phyloP scores from a whole-genome alignment of 1,139 yeast genomes.

The Yamadazyma trypodendri region DNA sequence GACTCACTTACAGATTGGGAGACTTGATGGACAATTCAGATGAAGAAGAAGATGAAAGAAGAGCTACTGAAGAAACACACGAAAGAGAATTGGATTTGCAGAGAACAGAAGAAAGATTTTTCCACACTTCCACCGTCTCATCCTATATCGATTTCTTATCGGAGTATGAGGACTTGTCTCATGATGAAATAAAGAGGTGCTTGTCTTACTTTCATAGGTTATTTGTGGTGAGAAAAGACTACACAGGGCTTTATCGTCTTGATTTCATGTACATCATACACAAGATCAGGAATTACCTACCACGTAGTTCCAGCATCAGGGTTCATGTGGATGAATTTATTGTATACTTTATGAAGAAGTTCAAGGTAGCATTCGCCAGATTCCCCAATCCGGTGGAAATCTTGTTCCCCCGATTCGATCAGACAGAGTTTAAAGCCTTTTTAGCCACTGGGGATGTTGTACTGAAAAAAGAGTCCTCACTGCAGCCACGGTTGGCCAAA shows the following conservation, averaged over 20 bases:
- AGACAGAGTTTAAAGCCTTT: slow-evolving; percentile 34
- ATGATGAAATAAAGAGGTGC: slow-evolving; percentile 60
- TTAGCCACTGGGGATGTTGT: slow-evolving; percentile 53
- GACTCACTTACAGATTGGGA: slow-evolving; percentile 14
- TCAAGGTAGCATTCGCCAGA: slow-evolving; percentile 48
- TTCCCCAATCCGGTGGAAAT: slow-evolving; percentile 68
- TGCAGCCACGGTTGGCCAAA: slow-evolving; percentile 29
- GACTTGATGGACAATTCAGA: slow-evolving; percentile 44
- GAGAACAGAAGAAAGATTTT: slow-evolving; percentile 39
- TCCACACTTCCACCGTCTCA: slow-evolving; percentile 44
- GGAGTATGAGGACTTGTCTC: slow-evolving; percentile 61
- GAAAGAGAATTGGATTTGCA: slow-evolving; percentile 54
- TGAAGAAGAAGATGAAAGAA: slow-evolving; percentile 46
- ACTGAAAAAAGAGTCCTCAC: slow-evolving; percentile 18
- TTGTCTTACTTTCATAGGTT: slow-evolving; percentile 71
- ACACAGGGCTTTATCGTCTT: slow-evolving; percentile 63
- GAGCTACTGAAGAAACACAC: slow-evolving; percentile 34
- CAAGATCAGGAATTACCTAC: slow-evolving; percentile 30
- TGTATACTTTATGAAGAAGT: slow-evolving; percentile 62
- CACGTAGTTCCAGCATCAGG: slow-evolving; percentile 41
- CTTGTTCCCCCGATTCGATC: slow-evolving; percentile 62
- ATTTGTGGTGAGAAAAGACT: slow-evolving; percentile 60
- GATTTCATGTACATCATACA: slow-evolving; percentile 61
- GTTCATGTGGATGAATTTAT: slow-evolving; percentile 66
- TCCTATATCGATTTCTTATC: slow-evolving; percentile 51